Evolutionary conservation across 192 early-diverging fungal genomes (phyloP).

Genomic region (Coemansia reversa): DNA sequence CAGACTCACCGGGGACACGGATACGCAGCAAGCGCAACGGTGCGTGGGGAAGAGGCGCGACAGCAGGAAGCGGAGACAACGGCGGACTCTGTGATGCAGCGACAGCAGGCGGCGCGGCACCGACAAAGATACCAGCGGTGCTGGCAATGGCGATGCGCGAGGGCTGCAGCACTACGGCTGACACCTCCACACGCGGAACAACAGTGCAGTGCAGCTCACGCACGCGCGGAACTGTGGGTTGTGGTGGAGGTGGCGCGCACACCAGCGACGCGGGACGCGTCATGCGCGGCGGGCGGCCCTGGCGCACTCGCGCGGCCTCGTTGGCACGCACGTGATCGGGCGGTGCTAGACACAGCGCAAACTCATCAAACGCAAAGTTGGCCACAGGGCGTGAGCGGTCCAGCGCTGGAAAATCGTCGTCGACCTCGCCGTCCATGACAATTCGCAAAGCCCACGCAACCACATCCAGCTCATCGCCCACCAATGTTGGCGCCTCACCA

Average conservation of each 20-base stretch:
- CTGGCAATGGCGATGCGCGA: constrained; percentile 38
- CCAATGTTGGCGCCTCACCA: constrained; percentile 62
- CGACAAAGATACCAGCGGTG: constrained; percentile 42
- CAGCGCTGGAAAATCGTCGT: constrained; percentile 94
- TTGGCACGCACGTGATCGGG: constrained; percentile 66
- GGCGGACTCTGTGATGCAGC: neutral
- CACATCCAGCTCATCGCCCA: constrained; percentile 63
- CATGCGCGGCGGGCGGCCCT: constrained; percentile 41
- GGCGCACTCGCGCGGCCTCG: constrained; percentile 49
- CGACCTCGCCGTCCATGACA: constrained; percentile 92
- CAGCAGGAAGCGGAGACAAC: neutral
- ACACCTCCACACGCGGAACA: constrained; percentile 18
- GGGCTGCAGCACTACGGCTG: constrained; percentile 34
- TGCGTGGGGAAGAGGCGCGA: neutral
- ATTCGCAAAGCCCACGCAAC: constrained; percentile 87
- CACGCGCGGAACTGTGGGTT: neutral
- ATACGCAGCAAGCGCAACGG: constrained; percentile 31
- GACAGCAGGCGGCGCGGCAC: constrained; percentile 11
- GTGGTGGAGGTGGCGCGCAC: constrained; percentile 1
- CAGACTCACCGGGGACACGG: constrained; percentile 29
- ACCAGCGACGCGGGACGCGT: constrained; percentile 25
- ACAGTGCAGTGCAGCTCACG: constrained; percentile 10
- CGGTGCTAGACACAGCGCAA: constrained; percentile 81
- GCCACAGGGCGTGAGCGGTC: constrained; percentile 85
- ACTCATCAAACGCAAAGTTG: constrained; percentile 84